Conservation (phyloP, 2,329 filamentous ascomycete genomes). For the Colletotrichum paranaense region DNA sequence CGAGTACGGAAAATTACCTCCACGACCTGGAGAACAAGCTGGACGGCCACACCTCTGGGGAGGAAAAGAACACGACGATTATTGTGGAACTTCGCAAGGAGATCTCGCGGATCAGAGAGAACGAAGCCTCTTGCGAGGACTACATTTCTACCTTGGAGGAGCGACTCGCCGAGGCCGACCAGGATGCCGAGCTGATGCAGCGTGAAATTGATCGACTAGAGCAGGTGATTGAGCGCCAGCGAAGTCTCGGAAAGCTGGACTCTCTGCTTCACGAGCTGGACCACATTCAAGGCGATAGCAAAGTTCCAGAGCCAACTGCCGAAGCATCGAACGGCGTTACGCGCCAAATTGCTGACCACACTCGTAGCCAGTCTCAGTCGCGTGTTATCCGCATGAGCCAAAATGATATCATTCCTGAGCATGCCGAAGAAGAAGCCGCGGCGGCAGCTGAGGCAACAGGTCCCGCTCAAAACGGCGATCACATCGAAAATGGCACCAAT, state of each 20-base stretch:
- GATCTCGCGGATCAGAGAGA: conserved; percentile 87
- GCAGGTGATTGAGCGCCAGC: conserved; percentile 93
- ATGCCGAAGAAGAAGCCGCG: conserved; percentile 53
- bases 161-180: conserved; percentile 92
- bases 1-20: conserved; percentile 91
- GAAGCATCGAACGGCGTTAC: conserved; percentile 53
- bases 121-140: conserved; percentile 90
- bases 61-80: conserved; percentile 90
- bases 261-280: conserved; percentile 93
- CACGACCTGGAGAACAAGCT: conserved; percentile 92
- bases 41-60: conserved; percentile 88
- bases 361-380: conserved; percentile 54
- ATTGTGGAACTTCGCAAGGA: conserved; percentile 92
- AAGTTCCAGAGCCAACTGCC: conserved; percentile 50
- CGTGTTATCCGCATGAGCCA: conserved; percentile 63
- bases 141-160: conserved; percentile 98
- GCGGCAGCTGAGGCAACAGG: conserved; percentile 21
- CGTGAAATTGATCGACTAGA: conserved; percentile 94
- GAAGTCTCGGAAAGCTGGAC: conserved; percentile 94
- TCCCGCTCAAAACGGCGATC: conserved; percentile 42
- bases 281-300: conserved; percentile 73
- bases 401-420: conserved; percentile 65
- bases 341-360: conserved; percentile 61
- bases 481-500: background rate
- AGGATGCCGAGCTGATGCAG: conserved; percentile 96